Base-by-base conservation (phyloP, 345 rosid genomes). In the Eutrema yunnanense region DNA sequence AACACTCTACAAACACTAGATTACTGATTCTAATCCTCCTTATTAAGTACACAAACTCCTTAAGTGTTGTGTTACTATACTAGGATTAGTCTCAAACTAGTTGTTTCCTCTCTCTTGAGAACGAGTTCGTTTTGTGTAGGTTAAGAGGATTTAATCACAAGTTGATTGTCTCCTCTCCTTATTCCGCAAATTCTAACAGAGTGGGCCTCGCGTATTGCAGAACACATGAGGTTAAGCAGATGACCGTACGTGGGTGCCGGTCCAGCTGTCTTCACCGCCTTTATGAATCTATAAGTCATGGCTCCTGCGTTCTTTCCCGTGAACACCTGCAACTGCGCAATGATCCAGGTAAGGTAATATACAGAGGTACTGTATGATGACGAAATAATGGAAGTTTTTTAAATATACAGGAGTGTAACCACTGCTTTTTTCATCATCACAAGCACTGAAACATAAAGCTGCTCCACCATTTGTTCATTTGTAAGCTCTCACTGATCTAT, bases 401-500 rank as follows among this genome's bases (percentile, higher is more conserved):
- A 19, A n/a, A 66, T 85, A 69, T 64, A 88, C 91, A 27, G 81
- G 73, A 38, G 90, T 85, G 72, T 86, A 88, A 2, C 76, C 80
- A 65, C 85, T 77, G 57, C 57, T 57, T 75, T 85, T 75, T 74
- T 86, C 47, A 73, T 88, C 97, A 61, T 83, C 87, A 65, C 92
- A 90, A 65, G 90, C 94, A 75, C 95, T 90, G 72, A 92, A 67
- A 71, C 84, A 87, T 14, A 83, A 4, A 51, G 91, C 98, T 36
- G 77, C 5, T 10, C 98, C 96, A 14, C 98, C 98, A 34, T 81
- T 76, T 34, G 92, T 87, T 50, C 96, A 95, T 78, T 84, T 91
- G 50, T 81, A 82, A 52, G 67, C 71, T 4, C 60, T 52, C 12
- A 62, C 32, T 29, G 81, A 43, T 13, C 56, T 64, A 3, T 87